Evolutionary conservation across 73 alveolate species (phyloP).

Genomic region (Durusdinium trenchii): DNA sequence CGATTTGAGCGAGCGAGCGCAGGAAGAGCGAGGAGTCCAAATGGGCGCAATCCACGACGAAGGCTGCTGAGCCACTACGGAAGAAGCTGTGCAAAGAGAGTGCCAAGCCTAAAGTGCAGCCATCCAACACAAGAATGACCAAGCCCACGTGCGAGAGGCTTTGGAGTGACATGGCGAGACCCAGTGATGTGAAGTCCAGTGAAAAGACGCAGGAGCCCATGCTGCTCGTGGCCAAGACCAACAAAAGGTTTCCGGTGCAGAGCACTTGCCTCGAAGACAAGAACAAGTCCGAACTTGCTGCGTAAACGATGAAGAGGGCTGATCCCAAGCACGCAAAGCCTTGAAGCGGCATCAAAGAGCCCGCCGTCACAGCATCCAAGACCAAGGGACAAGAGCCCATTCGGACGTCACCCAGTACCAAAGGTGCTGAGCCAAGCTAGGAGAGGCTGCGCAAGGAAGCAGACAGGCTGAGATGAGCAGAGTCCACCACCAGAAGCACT

Average conservation of each 20-base stretch:
- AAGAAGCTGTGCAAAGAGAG: background rate
- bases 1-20: background rate
- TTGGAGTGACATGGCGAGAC: background rate
- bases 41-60: background rate
- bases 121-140: background rate
- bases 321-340: background rate
- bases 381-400: background rate
- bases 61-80: background rate
- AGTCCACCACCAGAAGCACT: background rate
- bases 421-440: background rate
- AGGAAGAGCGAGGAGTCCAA: background rate
- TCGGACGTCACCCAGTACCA: background rate
- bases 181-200: background rate
- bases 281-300: background rate
- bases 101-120: background rate
- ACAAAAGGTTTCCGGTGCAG: background rate
- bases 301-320: background rate
- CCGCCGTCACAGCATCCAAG: background rate
- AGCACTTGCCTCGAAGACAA: background rate
- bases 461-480: background rate
- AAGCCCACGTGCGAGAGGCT: slow-evolving; percentile 4
- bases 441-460: background rate
- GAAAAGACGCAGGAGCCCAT: background rate
- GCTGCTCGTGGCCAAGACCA: background rate
- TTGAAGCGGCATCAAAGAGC: background rate